A percentile compares a stretch with the other conserved stretches of the same genome.
Evolutionary conservation across 768 basidiomycete genomes (phyloP).

Genomic region (Tricholoma sp.): DNA sequence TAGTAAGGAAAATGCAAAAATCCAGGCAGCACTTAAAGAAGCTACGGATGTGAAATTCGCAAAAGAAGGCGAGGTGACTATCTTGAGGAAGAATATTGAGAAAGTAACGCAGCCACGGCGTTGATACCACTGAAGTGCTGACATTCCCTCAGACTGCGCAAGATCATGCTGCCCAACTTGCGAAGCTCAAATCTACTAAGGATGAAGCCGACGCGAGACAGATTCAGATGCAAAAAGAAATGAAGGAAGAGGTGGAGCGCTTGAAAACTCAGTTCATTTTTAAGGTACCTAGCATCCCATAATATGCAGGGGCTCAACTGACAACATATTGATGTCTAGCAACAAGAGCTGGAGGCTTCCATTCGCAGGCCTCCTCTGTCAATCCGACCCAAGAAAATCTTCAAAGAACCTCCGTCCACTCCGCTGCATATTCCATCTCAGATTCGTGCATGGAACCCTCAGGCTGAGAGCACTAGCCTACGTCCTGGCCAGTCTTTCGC

Average conservation of each 20-base stretch:
- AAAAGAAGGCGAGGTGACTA: conserved; percentile 69
- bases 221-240: conserved; percentile 49
- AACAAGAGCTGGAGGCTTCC: conserved; percentile 62
- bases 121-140: background rate
- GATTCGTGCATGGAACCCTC: conserved; percentile 30
- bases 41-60: conserved; percentile 46
- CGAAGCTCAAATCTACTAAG: conserved; percentile 52
- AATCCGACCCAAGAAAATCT: conserved; percentile 35
- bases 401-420: conserved; percentile 32
- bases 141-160: conserved; percentile 39
- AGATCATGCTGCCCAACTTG: conserved; percentile 53
- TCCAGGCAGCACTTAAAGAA: conserved; percentile 39
- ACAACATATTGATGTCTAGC: conserved; percentile 31
- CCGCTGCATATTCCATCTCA: conserved; percentile 36
- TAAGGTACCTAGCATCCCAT: conserved; percentile 40
- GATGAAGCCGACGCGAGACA: conserved; percentile 58
- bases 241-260: conserved; percentile 66
- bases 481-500: conserved; percentile 20
- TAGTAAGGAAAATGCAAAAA: conserved; percentile 41
- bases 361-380: conserved; percentile 44
- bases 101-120: conserved; percentile 37
- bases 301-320: background rate
- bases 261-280: conserved; percentile 65
- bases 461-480: conserved; percentile 12
- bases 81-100: conserved; percentile 61